Evolutionary conservation across 2,329 filamentous ascomycete genomes (phyloP).

Genomic region (Cladosporium sp.): DNA sequence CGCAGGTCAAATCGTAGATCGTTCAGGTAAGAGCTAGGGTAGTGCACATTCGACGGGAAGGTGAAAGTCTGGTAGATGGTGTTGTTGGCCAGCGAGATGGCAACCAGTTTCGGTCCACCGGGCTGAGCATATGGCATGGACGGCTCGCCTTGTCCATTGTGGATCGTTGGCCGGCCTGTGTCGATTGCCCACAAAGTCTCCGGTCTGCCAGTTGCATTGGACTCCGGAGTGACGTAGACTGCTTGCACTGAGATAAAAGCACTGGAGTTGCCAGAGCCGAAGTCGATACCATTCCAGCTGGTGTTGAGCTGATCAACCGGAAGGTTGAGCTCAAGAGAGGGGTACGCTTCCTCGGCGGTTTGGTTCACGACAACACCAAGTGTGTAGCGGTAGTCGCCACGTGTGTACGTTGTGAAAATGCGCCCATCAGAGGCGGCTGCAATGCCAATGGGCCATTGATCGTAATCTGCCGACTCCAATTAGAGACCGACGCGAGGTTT

Average conservation of each 20-base stretch:
- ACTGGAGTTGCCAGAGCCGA: constrained; percentile 39
- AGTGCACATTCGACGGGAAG: constrained; percentile 38
- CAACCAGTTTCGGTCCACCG: constrained; percentile 41
- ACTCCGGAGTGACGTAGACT: constrained; percentile 38
- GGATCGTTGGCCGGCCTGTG: constrained; percentile 40
- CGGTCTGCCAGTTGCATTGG: constrained; percentile 21
- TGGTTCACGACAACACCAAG: constrained; percentile 43
- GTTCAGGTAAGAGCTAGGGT: constrained; percentile 43
- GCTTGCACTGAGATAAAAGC: constrained; percentile 42
- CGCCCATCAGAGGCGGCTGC: constrained; percentile 38
- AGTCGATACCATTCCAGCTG: constrained; percentile 35
- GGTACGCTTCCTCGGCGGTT: constrained; percentile 44
- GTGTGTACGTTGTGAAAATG: constrained; percentile 42
- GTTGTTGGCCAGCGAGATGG: constrained; percentile 37
- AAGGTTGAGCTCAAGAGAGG: constrained; percentile 34
- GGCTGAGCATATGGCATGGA: constrained; percentile 41
- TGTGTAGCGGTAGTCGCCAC: constrained; percentile 42
- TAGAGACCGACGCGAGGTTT: not conserved
- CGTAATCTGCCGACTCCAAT: constrained; percentile 26
- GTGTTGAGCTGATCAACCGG: constrained; percentile 33
- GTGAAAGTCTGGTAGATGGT: constrained; percentile 37
- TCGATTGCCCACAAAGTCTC: constrained; percentile 44
- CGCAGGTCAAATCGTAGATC: constrained; percentile 43
- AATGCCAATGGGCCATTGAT: constrained; percentile 43
- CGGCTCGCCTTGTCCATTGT: constrained; percentile 30